A percentile compares a stretch with the other conserved stretches of the same genome.
Conservation (phyloP, 768 basidiomycete species). For the Tubosaeta sp. region DNA sequence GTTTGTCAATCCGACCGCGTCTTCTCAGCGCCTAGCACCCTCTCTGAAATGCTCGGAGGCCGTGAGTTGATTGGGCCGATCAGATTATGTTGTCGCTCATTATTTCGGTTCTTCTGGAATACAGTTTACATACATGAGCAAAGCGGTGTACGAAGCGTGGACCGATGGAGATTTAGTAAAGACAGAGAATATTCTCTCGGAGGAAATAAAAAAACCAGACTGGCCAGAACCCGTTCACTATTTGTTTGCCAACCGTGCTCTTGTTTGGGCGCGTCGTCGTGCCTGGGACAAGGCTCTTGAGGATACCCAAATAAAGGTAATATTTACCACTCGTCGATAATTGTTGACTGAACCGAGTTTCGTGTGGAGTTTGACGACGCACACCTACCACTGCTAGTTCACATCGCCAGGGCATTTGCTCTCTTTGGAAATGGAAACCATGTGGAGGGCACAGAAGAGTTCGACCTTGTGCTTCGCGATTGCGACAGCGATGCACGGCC, state of each 20-base stretch:
- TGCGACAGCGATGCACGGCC: too few relatives aligned
- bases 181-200: conserved; percentile 2
- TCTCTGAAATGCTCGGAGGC: background rate
- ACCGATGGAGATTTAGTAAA: background rate
- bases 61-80: background rate
- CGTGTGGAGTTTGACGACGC: background rate
- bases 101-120: background rate
- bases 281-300: conserved; percentile 4
- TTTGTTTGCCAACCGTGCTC: conserved; percentile 3
- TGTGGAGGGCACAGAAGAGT: too few relatives aligned
- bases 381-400: too few relatives aligned
- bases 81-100: too few relatives aligned
- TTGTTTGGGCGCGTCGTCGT: conserved; percentile 1
- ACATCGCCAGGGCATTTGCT: too few relatives aligned
- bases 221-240: background rate
- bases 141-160: conserved; percentile 1
- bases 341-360: background rate
- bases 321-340: background rate
- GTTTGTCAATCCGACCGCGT: too few relatives aligned
- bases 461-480: too few relatives aligned
- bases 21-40: too few relatives aligned
- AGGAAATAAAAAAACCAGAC: background rate
- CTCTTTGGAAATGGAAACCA: too few relatives aligned
- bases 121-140: conserved; percentile 5
- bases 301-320: background rate